These are phyloP conservation scores for Eleusine coracana DNA, from an alignment of 176 grass and related monocot species.

Conservation along the genomic window DNA sequence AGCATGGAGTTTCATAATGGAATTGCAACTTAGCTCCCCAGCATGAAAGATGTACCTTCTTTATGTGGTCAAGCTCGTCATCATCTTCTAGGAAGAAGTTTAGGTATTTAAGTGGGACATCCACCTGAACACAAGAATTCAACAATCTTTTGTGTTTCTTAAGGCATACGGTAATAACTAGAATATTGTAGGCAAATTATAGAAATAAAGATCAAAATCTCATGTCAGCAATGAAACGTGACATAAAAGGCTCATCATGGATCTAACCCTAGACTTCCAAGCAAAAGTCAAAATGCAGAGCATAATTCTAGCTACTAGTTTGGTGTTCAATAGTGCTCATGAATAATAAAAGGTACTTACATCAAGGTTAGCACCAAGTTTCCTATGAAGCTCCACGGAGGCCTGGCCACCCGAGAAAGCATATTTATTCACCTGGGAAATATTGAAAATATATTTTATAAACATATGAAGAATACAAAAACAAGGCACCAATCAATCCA, in stretches of 20 bases:
- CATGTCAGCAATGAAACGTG: too few species aligned
- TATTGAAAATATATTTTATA: constrained; percentile 24
- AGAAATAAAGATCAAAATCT: neutral
- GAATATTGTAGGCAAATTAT: too few species aligned
- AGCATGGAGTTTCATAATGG: constrained; percentile 17
- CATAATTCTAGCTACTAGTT: too few species aligned
- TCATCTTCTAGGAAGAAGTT: constrained; percentile 99
- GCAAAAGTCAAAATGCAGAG: neutral
- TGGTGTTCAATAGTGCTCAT: too few species aligned
- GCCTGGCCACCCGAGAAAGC: constrained; percentile 95
- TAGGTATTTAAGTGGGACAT: constrained; percentile 88
- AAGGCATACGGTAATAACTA: too few species aligned
- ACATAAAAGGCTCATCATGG: too few species aligned
- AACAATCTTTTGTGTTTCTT: too few species aligned
- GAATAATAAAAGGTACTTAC: constrained; percentile 26
- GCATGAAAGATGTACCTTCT: constrained; percentile 57
- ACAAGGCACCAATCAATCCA: too few species aligned
- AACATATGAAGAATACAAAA: neutral
- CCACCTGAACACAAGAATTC: constrained; percentile 56
- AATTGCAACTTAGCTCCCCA: neutral
- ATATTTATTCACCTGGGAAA: constrained; percentile 81
- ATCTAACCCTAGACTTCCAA: too few species aligned
- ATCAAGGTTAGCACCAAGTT: constrained; percentile 92
- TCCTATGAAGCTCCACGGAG: constrained; percentile 79
- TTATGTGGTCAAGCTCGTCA: constrained; percentile 69